Percentiles rank a stretch among this genome's conserved stretches.
phyloP scores from a whole-genome alignment of 106 monocot species.

The Amphibolis antarctica region DNA sequence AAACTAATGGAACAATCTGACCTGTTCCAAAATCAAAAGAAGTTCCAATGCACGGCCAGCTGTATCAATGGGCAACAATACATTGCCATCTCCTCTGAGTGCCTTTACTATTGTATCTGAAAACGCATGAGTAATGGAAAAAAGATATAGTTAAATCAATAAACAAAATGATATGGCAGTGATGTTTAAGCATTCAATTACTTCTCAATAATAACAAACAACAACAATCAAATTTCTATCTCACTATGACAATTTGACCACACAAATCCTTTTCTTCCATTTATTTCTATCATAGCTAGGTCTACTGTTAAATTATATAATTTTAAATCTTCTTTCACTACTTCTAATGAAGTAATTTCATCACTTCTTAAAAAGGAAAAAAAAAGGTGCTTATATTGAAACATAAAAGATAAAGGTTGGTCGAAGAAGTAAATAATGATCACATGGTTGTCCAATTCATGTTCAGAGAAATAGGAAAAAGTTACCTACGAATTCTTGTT shows the following conservation, averaged over 20 bases:
- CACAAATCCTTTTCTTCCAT: too few species aligned
- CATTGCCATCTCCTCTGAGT: conserved; percentile 64
- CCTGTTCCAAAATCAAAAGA: conserved; percentile 84
- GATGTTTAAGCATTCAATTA: too few species aligned
- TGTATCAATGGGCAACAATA: conserved; percentile 89
- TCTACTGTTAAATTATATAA: too few species aligned
- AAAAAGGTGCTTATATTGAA: background rate
- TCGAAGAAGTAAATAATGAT: background rate
- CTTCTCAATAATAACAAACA: too few species aligned
- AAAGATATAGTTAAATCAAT: background rate
- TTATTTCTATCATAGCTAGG: too few species aligned
- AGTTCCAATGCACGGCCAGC: conserved; percentile 88
- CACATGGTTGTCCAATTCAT: too few species aligned
- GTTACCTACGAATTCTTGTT: conserved; percentile 85
- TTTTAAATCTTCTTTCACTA: too few species aligned
- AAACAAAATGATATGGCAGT: background rate
- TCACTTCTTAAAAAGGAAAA: too few species aligned
- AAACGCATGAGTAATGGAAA: conserved; percentile 1
- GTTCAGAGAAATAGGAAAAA: too few species aligned
- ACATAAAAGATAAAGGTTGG: background rate
- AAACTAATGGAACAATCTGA: conserved; percentile 10
- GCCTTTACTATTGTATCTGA: conserved; percentile 65
- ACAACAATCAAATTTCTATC: too few species aligned
- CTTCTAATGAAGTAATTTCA: too few species aligned
- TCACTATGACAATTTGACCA: too few species aligned